Evolutionary conservation across 352 stramenopile species (phyloP), one percentile per base, ranked within the genome.

Genomic region (Globisporangium echinulatum): DNA sequence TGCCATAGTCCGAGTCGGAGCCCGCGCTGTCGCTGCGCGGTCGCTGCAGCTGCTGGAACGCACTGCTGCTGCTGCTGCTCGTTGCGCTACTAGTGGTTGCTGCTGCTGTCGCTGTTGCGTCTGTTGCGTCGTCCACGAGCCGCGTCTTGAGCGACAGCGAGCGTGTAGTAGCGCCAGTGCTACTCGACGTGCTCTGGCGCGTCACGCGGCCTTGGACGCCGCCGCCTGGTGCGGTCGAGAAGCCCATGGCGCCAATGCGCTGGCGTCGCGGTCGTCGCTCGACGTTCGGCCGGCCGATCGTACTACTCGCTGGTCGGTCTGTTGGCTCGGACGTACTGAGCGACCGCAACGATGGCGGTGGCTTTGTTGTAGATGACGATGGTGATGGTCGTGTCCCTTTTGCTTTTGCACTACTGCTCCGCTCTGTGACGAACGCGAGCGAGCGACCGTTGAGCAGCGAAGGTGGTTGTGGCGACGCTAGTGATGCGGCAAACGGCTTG

Each of bases 381-480:
- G 25, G 25, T 33, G 25, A 33, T 33, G 46, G 46, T 33, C 50
- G 48, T 9, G 19, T 25, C 47, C 48, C 38, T 55, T 49, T 49
- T 56, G 39, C 36, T 36, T 17, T 10, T 44, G 15, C 49, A 44
- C 59, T 50, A 61, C 60, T 5, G 55, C 51, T 66, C 48, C 64
- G 64, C 10, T 82, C 67, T 15, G 76, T 85, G 55, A 85, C 76
- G 53, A 85, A 83, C 17, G 68, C 76, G 55, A 85, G 72, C 4
- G 76, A 85, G 46, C 74, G 71, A 13, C 52, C 54, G 25, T 63
- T 56, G 7, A 60, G 52, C 47, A 61, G 39, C 25, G 63, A 13
- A 2, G 47, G 36, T 48, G 50, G 42, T 46, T 7, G 44, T 33
- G 36, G 49, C 15, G 51, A 43, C 14, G 63, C 59, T 13, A 49